Percentiles rank a stretch among this genome's conserved stretches.
phyloP scores from a whole-genome alignment of 257 asterid genomes.

The Buddleja alternifolia region DNA sequence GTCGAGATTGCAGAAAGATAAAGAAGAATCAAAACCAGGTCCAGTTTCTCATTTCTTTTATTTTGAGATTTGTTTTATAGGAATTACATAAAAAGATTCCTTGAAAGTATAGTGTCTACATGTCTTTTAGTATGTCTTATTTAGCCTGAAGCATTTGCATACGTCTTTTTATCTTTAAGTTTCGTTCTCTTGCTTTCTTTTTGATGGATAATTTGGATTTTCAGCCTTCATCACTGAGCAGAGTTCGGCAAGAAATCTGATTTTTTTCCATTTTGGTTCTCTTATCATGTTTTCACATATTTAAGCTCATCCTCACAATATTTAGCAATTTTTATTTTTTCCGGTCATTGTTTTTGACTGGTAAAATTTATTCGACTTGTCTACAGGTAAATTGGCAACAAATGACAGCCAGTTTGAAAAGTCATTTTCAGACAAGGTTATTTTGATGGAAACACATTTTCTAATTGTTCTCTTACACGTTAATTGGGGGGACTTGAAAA shows the following conservation, averaged over 20 bases:
- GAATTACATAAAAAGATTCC: neutral
- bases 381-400: conserved; percentile 47
- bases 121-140: neutral
- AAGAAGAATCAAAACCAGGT: conserved; percentile 54
- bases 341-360: conserved; percentile 22
- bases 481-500: conserved; percentile 4
- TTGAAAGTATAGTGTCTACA: neutral
- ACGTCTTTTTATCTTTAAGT: neutral
- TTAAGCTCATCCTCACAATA: neutral
- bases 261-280: neutral
- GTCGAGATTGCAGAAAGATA: conserved; percentile 50
- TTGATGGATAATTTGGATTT: neutral
- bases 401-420: conserved; percentile 32
- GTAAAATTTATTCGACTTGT: conserved; percentile 33
- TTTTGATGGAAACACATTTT: neutral
- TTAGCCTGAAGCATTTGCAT: conserved; percentile 1
- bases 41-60: conserved; percentile 26
- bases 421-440: conserved; percentile 57
- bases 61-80: neutral
- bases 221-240: neutral
- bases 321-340: conserved; percentile 22
- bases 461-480: neutral
- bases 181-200: neutral
- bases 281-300: neutral
- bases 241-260: neutral